A percentile compares a stretch with the other conserved stretches of the same genome.
Conservation (phyloP, 371 early-diverging fungal genomes). For the Apophysomyces variabilis region DNA sequence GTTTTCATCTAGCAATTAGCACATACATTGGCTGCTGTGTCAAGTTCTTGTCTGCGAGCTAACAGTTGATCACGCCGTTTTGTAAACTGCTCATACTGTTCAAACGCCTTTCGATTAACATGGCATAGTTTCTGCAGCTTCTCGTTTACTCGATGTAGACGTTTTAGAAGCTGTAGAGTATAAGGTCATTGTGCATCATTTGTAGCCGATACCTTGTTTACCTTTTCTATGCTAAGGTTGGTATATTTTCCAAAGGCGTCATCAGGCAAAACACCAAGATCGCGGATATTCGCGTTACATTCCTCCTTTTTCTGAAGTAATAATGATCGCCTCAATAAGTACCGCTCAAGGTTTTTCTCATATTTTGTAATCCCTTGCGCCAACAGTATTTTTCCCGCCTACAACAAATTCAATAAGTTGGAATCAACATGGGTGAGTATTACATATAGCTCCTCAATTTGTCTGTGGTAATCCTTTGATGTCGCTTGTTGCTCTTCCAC, state of each 20-base stretch:
- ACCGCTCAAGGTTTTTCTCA: conserved; percentile 77
- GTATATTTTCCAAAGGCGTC: conserved; percentile 85
- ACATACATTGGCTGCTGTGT: conserved; percentile 73
- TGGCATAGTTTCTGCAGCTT: conserved; percentile 86
- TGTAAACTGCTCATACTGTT: conserved; percentile 93
- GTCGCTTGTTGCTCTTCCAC: conserved; percentile 44
- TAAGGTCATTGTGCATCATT: not conserved
- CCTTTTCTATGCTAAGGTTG: conserved; percentile 53
- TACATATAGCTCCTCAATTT: conserved; percentile 64
- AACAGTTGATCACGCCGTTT: conserved; percentile 85
- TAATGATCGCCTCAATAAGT: conserved; percentile 76
- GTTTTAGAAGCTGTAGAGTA: conserved; percentile 59
- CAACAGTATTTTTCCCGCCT: conserved; percentile 31
- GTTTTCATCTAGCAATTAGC: not conserved
- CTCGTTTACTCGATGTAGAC: conserved; percentile 85
- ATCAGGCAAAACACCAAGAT: conserved; percentile 95
- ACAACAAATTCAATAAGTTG: not conserved
- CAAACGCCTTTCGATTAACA: conserved; percentile 98
- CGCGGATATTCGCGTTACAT: conserved; percentile 85
- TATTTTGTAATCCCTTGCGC: conserved; percentile 36
- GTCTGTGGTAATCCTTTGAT: conserved; percentile 34
- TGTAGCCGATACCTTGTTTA: conserved; percentile 13
- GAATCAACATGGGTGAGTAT: not conserved
- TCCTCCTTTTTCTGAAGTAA: conserved; percentile 87
- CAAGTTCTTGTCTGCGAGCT: conserved; percentile 86